A percentile compares a stretch with the other conserved stretches of the same genome.
Conservation (phyloP, 306 rosid species). For the Lathyrus tuberosus region DNA sequence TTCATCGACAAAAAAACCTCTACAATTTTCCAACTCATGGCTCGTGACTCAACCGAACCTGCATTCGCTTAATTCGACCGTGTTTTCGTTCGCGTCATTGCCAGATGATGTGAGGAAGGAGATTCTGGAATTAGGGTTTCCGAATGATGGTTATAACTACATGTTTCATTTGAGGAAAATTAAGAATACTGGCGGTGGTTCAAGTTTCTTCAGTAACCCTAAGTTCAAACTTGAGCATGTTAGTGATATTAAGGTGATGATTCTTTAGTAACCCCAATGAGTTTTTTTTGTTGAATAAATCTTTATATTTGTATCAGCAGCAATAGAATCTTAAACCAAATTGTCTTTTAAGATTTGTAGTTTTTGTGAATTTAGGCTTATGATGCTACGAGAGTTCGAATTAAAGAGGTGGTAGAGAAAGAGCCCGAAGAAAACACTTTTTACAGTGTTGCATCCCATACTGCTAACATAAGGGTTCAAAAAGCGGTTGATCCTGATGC, state of each 20-base stretch:
- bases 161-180: conserved; percentile 75
- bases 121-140: conserved; percentile 85
- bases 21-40: conserved; percentile 22
- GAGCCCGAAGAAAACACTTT: conserved; percentile 50
- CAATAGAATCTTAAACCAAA: background rate
- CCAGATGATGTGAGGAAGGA: conserved; percentile 66
- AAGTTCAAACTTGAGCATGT: conserved; percentile 67
- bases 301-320: background rate
- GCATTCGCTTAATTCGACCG: conserved; percentile 60
- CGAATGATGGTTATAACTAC: conserved; percentile 91
- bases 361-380: conserved; percentile 64
- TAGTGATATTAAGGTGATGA: conserved; percentile 76
- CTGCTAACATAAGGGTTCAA: background rate
- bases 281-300: background rate
- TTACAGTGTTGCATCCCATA: conserved; percentile 59
- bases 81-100: conserved; percentile 76
- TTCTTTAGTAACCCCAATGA: too few relatives aligned
- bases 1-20: too few relatives aligned
- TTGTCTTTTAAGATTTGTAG: background rate
- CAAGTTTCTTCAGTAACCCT: conserved; percentile 65
- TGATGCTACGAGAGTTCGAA: conserved; percentile 74
- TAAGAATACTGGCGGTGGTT: conserved; percentile 75
- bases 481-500: conserved; percentile 3
- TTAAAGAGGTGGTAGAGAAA: conserved; percentile 43
- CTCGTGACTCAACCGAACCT: conserved; percentile 86